Evolutionary conservation across 2,329 filamentous ascomycete genomes (phyloP).

Genomic region (Cyclaneusma minus): DNA sequence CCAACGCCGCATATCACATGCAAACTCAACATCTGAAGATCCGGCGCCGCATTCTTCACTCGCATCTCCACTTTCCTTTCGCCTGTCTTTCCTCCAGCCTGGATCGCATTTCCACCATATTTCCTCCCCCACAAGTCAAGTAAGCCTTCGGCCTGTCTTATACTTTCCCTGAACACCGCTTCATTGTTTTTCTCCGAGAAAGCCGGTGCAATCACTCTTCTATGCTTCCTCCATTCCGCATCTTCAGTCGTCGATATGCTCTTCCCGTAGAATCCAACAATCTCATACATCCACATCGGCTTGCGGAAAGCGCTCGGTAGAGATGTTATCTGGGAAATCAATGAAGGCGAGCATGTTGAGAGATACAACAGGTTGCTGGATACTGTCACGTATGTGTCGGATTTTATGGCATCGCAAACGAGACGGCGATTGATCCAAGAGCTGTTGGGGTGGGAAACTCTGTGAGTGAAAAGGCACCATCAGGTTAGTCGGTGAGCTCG

Average conservation of each 20-base stretch:
- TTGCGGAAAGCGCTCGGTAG: slow-evolving; percentile 17
- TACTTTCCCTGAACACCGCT: slow-evolving; percentile 25
- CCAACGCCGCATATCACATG: slow-evolving; percentile 38
- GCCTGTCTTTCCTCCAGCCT: too few relatives aligned
- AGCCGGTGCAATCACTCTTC: slow-evolving; percentile 16
- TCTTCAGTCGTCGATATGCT: slow-evolving; percentile 18
- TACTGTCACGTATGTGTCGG: slow-evolving; percentile 15
- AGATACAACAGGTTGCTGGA: slow-evolving; percentile 8
- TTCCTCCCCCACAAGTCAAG: slow-evolving; percentile 21
- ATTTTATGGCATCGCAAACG: slow-evolving; percentile 2
- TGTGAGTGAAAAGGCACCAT: too few relatives aligned
- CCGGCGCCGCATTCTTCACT: slow-evolving; percentile 24
- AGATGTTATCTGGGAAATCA: slow-evolving; percentile 12
- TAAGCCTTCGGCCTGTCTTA: slow-evolving; percentile 29
- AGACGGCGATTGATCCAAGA: slow-evolving; percentile 6
- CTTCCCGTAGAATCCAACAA: slow-evolving; percentile 17
- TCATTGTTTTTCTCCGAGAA: slow-evolving; percentile 30
- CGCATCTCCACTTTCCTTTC: slow-evolving; percentile 13
- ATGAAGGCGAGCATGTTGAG: slow-evolving; percentile 14
- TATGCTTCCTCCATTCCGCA: slow-evolving; percentile 17
- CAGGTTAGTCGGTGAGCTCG: too few relatives aligned
- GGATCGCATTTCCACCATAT: slow-evolving; percentile 5
- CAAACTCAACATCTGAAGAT: slow-evolving; percentile 33
- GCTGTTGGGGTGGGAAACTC: slow-evolving; percentile 8
- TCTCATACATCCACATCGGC: slow-evolving; percentile 13